These are phyloP conservation scores for Geosmithia putterillii DNA, from an alignment of 2,329 filamentous ascomycete species.

Conservation along the genomic window DNA sequence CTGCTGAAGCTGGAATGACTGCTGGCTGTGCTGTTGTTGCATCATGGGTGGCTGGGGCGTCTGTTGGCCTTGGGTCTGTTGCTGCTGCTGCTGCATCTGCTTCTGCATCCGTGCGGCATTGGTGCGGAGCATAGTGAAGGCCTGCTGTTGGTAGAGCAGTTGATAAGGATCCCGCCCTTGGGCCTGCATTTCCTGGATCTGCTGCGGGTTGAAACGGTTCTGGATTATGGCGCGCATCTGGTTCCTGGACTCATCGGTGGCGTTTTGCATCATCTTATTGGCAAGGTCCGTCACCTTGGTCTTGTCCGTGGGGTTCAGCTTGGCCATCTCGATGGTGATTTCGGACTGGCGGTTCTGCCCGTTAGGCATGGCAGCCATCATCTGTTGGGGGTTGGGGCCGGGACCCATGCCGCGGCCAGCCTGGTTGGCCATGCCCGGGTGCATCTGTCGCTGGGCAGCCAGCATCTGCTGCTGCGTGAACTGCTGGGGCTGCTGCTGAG, in stretches of 20 bases:
- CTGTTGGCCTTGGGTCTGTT: conserved; percentile 4
- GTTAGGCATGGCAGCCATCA: conserved; percentile 18
- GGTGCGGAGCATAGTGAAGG: conserved; percentile 19
- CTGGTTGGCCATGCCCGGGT: conserved; percentile 25
- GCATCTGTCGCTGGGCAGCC: conserved; percentile 28
- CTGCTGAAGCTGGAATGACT: conserved; percentile 24
- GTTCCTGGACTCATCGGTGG: conserved; percentile 31
- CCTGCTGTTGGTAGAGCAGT: conserved; percentile 35
- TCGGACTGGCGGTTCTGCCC: conserved; percentile 16
- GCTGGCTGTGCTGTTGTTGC: conserved; percentile 29
- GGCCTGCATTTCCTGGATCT: conserved; percentile 28
- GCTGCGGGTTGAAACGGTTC: conserved; percentile 26
- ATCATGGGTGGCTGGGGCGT: conserved; percentile 20
- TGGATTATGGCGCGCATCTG: conserved; percentile 15
- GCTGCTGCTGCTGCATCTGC: conserved; percentile 10
- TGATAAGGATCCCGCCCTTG: conserved; percentile 36
- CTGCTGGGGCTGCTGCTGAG: conserved; percentile 17
- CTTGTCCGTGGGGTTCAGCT: conserved; percentile 29
- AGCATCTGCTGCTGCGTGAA: conserved; percentile 41
- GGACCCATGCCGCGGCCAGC: conserved; percentile 25
- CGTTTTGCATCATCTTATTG: conserved; percentile 21
- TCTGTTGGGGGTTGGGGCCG: conserved; percentile 25
- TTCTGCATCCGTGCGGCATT: conserved; percentile 9
- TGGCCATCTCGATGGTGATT: conserved; percentile 22
- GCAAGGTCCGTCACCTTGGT: conserved; percentile 32